These are phyloP conservation scores for Cyclotella cryptica DNA, from an alignment of 108 stramenopile genomes.

Conservation along the genomic window DNA sequence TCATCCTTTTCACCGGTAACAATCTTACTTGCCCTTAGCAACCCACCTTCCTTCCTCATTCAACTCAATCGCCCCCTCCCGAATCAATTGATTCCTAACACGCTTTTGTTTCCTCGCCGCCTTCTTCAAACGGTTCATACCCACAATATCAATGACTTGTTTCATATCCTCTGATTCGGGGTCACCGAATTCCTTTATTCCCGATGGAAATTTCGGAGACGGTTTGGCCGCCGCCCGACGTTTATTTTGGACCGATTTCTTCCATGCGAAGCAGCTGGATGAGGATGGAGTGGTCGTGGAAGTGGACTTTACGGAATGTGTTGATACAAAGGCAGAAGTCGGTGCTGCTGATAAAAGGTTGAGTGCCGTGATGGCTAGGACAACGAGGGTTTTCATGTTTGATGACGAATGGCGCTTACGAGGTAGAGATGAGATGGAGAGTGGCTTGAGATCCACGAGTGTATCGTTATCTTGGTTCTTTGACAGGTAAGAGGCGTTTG, in stretches of 20 bases:
- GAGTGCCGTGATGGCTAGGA: not conserved
- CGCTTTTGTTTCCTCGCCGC: constrained; percentile 33
- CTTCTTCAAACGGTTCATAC: constrained; percentile 19
- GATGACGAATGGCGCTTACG: not conserved
- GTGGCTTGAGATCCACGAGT: not conserved
- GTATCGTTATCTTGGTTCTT: not conserved
- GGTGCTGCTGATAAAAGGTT: no score
- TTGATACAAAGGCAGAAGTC: not conserved
- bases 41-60: constrained; percentile 40
- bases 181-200: constrained; percentile 1
- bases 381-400: not conserved
- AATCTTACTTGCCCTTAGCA: not conserved
- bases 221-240: not conserved
- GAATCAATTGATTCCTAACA: constrained; percentile 34
- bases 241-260: constrained; percentile 4
- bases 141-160: constrained; percentile 27
- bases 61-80: constrained; percentile 35
- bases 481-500: not conserved
- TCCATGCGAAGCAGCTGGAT: not conserved
- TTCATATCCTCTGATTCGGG: constrained; percentile 10
- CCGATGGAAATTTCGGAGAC: not conserved
- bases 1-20: not conserved
- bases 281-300: not conserved
- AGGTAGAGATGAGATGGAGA: not conserved
- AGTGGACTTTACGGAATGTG: not conserved